These are phyloP conservation scores for Eimeria necatrix DNA, from an alignment of 169 alveolate species.

Conservation along the genomic window DNA sequence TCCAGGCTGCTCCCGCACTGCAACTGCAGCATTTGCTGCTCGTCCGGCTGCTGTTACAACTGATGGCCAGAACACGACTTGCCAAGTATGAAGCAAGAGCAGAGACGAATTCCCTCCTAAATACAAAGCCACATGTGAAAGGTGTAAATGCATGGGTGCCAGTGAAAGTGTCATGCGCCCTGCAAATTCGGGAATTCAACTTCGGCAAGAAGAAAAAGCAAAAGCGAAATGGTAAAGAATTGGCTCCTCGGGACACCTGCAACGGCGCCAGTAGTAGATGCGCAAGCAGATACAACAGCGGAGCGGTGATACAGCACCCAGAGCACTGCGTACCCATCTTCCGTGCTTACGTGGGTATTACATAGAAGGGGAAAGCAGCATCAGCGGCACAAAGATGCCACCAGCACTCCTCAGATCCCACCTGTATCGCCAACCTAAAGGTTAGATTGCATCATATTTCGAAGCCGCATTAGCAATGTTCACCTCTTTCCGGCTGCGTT, in stretches of 20 bases:
- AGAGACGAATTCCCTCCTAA: conserved; percentile 47
- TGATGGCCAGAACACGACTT: not conserved
- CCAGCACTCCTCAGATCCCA: conserved; percentile 65
- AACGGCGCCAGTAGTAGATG: not conserved
- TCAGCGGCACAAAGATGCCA: conserved; percentile 72
- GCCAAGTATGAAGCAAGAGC: conserved; percentile 56
- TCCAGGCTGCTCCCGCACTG: not conserved
- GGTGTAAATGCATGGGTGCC: not conserved
- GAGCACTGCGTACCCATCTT: not conserved
- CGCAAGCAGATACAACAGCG: not conserved
- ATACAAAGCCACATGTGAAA: not conserved
- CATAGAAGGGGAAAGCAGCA: conserved; percentile 34
- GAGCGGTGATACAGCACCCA: not conserved
- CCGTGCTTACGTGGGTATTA: conserved; percentile 50
- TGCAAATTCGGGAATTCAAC: not conserved
- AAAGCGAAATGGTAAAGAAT: too few species aligned
- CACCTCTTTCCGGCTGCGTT: too few species aligned
- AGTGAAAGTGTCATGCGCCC: not conserved
- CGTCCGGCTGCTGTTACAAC: not conserved
- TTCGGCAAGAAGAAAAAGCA: too few species aligned
- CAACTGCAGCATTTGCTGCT: conserved; percentile 25
- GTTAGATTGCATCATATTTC: too few species aligned
- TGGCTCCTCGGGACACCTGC: not conserved
- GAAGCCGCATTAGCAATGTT: too few species aligned
- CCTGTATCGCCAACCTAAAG: conserved; percentile 32